These are phyloP conservation scores for Blastosporella zonata DNA, from an alignment of 1,284 basidiomycete species.

Conservation along the genomic window DNA sequence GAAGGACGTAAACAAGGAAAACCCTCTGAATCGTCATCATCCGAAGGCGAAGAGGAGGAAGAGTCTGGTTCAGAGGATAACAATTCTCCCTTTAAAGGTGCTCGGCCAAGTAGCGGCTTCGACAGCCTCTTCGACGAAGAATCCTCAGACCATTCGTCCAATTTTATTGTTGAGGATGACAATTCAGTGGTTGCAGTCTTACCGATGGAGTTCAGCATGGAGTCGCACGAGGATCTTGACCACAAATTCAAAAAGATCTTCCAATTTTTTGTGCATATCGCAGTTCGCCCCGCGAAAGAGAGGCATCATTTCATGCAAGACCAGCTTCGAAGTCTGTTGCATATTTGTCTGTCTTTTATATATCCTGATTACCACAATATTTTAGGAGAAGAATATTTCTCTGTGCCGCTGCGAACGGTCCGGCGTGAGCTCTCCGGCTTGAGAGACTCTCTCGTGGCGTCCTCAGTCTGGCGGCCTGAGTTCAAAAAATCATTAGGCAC, in stretches of 20 bases:
- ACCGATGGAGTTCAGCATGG: conserved; percentile 76
- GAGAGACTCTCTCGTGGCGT: conserved; percentile 70
- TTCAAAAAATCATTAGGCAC: conserved; percentile 65
- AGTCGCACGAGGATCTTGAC: conserved; percentile 66
- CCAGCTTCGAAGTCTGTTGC: conserved; percentile 46
- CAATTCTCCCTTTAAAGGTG: conserved; percentile 38
- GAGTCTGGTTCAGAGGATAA: conserved; percentile 26
- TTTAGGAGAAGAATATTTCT: conserved; percentile 66
- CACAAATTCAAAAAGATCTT: conserved; percentile 84
- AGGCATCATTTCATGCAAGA: conserved; percentile 54
- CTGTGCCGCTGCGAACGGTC: conserved; percentile 58
- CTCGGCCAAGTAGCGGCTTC: conserved; percentile 34
- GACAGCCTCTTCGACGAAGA: conserved; percentile 38
- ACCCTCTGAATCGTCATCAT: conserved; percentile 33
- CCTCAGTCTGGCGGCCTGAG: conserved; percentile 73
- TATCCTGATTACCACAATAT: neutral
- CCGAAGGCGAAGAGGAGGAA: conserved; percentile 31
- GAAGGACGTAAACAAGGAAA: conserved; percentile 49
- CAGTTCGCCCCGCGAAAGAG: conserved; percentile 52
- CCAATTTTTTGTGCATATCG: conserved; percentile 81
- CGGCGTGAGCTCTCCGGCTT: conserved; percentile 66
- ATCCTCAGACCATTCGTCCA: conserved; percentile 36
- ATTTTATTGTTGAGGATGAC: conserved; percentile 77
- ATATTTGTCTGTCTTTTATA: conserved; percentile 1
- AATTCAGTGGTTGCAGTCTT: conserved; percentile 45